These are phyloP conservation scores for Stachybotrys echinatus DNA, from an alignment of 2,329 filamentous ascomycete species.

Conservation along the genomic window DNA sequence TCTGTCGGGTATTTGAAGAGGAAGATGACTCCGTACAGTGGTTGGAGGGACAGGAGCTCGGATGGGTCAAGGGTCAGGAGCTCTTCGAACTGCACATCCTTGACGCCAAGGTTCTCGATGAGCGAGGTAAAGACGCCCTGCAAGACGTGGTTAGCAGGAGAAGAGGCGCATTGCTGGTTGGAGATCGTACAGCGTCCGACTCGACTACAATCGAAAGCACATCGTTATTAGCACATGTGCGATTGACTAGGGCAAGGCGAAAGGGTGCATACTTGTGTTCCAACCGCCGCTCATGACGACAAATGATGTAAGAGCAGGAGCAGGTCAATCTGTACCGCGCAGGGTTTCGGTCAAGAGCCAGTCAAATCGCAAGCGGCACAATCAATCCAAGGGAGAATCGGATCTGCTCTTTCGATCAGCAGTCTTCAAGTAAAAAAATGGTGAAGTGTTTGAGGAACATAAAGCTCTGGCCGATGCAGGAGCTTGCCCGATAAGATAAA, in stretches of 20 bases:
- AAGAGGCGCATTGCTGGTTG: too few species aligned
- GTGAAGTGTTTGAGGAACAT: too few species aligned
- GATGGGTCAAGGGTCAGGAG: constrained; percentile 82
- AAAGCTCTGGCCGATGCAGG: too few species aligned
- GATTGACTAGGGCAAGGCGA: constrained; percentile 2
- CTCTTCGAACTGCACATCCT: constrained; percentile 95
- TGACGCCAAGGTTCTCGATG: constrained; percentile 84
- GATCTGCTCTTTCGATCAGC: too few species aligned
- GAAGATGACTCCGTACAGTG: constrained; percentile 94
- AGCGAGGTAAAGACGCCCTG: constrained; percentile 96
- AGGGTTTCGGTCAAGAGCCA: too few species aligned
- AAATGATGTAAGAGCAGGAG: background rate
- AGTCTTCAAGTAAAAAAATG: too few species aligned
- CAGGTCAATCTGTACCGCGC: too few species aligned
- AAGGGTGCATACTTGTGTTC: constrained; percentile 69
- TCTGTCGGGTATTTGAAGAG: constrained; percentile 94
- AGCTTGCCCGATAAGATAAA: background rate
- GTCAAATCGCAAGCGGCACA: too few species aligned
- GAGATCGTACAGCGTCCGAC: constrained; percentile 74
- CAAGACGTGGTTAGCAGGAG: background rate
- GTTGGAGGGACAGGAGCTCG: constrained; percentile 63
- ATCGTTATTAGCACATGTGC: background rate
- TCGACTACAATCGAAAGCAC: constrained; percentile 53
- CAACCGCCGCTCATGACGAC: constrained; percentile 70
- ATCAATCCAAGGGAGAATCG: too few species aligned